These are phyloP conservation scores for Spinacia oleracea DNA, from an alignment of 179 eudicot genomes.

Conservation along the genomic window DNA sequence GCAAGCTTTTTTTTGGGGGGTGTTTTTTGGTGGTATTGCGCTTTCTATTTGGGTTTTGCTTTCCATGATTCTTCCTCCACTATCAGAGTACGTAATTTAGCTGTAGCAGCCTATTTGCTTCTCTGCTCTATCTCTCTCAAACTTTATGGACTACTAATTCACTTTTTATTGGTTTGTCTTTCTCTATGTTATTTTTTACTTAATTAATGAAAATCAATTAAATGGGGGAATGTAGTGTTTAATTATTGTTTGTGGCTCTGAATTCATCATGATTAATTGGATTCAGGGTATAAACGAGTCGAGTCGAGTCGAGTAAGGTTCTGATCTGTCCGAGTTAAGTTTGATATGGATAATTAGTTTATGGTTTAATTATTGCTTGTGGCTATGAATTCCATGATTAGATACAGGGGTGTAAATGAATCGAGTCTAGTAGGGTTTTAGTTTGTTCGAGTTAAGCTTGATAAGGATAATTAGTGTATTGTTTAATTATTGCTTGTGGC, in stretches of 20 bases:
- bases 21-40: constrained; percentile 34
- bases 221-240: not conserved
- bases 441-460: no score
- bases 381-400: no score
- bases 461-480: no score
- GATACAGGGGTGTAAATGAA: no score
- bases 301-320: no score
- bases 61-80: constrained; percentile 41
- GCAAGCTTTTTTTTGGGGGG: constrained; percentile 38
- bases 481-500: no score
- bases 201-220: not conserved
- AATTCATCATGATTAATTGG: no score
- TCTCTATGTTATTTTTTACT: constrained; percentile 12
- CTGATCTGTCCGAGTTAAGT: no score
- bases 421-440: no score
- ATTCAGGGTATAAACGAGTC: no score
- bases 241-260: not conserved
- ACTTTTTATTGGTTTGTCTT: constrained; percentile 1
- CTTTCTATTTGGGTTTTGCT: constrained; percentile 33
- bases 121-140: not conserved
- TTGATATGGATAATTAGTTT: no score
- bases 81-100: not conserved
- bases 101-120: not conserved
- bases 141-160: not conserved
- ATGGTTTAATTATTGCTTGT: no score